Evolutionary conservation across 495 filamentous ascomycete species (phyloP), one percentile per base, ranked within the genome.

Genomic region (Jackrogersella minutella): DNA sequence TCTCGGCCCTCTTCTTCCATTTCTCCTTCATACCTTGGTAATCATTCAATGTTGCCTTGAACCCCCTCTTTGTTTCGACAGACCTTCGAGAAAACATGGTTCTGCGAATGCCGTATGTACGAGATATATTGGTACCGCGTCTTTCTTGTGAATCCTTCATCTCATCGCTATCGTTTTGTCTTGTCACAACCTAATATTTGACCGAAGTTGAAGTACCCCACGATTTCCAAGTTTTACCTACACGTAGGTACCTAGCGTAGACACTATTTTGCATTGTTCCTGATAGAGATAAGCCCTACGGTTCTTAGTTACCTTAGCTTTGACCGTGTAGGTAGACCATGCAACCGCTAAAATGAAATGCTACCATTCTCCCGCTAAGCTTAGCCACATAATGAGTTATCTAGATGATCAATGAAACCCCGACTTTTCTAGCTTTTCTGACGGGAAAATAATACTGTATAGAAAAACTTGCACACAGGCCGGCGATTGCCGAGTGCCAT

Each of bases 41-140:
- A 57, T 56, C 31, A 52, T 50, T 44, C 60, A 19, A 51, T 40
- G 60, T 60, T 57, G 31, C 60, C 50, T 57, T 69, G 33, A 34
- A 51, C 24, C 66, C 60, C 66, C 56, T 64, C 61, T 17, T 34
- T 47, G 66, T 69, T 69, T 69, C 60, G 60, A 69, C 36, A 57
- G 17, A 64, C 9, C 60, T 61, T 69, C 66, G 60, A 69, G 60
- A 69, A n/a, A 64, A 61, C 61, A 63, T 31, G 55, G 61, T 61
- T 17, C 43, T 44, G 26, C 21, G 53, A 43, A 30, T 31, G 53
- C 21, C 33, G 31, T 30, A 28, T 21, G 31, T 10, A 41, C 21
- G 11, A 56, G 44, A 8, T 37, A 46, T 46, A 19, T 37, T 47
- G 54, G 65, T 58, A 47, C 52, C 26, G 40, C 39, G 28, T 36